Conservation (phyloP, 768 basidiomycete species). For the Arthromyces matolae region DNA sequence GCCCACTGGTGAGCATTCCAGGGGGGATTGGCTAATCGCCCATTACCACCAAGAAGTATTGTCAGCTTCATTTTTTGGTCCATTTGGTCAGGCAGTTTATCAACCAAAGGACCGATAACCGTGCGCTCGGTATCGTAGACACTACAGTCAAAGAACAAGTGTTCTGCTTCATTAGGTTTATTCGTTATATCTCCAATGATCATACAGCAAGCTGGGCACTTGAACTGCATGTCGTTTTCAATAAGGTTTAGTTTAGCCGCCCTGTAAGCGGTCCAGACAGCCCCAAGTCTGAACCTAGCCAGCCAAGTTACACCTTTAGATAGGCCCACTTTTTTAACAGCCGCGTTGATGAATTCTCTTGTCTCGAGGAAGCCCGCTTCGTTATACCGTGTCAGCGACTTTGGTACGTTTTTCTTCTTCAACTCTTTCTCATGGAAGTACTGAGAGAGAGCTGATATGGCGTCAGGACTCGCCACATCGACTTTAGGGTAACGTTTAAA, state of each 20-base stretch:
- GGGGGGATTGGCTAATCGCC: no score
- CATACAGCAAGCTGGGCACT: background rate
- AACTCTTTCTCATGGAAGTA: background rate
- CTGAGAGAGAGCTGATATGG: background rate
- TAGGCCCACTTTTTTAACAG: background rate
- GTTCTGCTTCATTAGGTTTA: no score
- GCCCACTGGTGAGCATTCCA: no score
- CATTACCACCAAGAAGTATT: no score
- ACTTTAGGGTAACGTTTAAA: background rate
- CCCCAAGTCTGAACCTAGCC: background rate
- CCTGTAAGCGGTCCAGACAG: background rate
- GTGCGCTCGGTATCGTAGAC: no score
- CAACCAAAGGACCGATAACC: no score
- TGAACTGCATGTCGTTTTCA: background rate
- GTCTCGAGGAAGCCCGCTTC: background rate
- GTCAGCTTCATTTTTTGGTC: no score
- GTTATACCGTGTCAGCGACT: background rate
- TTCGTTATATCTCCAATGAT: no score
- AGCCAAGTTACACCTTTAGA: background rate
- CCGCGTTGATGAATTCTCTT: background rate
- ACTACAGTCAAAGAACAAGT: no score
- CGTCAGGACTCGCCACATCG: background rate
- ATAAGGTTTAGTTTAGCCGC: background rate
- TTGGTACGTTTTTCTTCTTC: background rate
- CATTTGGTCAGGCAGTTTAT: no score